phyloP scores from a whole-genome alignment of 2,329 filamentous ascomycete genomes.

The Calonectria pseudoturangicola region DNA sequence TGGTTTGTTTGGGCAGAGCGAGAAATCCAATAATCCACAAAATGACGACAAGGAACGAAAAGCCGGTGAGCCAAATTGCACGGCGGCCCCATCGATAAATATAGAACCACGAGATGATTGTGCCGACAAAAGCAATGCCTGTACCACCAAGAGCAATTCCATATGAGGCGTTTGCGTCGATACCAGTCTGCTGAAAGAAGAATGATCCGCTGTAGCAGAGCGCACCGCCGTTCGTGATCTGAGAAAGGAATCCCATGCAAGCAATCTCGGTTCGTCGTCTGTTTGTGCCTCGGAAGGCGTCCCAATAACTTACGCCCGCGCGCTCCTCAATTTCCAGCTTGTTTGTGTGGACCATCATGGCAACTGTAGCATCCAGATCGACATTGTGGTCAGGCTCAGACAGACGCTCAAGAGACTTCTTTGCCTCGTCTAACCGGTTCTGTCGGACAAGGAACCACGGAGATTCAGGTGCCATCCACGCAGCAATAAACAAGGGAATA shows the following conservation, averaged over 20 bases:
- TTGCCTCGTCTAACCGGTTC: constrained; percentile 57
- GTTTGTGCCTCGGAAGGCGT: constrained; percentile 70
- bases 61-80: constrained; percentile 64
- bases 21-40: constrained; percentile 67
- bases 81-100: constrained; percentile 65
- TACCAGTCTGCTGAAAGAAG: constrained; percentile 68
- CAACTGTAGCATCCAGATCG: constrained; percentile 61
- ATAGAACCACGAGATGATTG: constrained; percentile 65
- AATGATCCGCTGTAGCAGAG: constrained; percentile 65
- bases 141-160: constrained; percentile 65
- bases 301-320: constrained; percentile 63
- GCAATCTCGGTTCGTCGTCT: constrained; percentile 67
- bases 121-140: constrained; percentile 65
- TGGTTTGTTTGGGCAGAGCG: constrained; percentile 60
- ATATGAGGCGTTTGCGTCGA: constrained; percentile 61
- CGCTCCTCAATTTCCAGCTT: constrained; percentile 66
- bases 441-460: constrained; percentile 62
- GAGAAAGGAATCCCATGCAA: constrained; percentile 63
- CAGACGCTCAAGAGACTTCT: constrained; percentile 57
- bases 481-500: constrained; percentile 57
- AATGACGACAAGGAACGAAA: constrained; percentile 60
- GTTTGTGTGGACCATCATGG: constrained; percentile 67
- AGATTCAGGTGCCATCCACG: constrained; percentile 60
- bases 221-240: constrained; percentile 64
- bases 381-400: constrained; percentile 57